Evolutionary conservation across 1,284 basidiomycete species (phyloP), one percentile per base, ranked within the genome.

Genomic region (Pseudozyma thailandica): DNA sequence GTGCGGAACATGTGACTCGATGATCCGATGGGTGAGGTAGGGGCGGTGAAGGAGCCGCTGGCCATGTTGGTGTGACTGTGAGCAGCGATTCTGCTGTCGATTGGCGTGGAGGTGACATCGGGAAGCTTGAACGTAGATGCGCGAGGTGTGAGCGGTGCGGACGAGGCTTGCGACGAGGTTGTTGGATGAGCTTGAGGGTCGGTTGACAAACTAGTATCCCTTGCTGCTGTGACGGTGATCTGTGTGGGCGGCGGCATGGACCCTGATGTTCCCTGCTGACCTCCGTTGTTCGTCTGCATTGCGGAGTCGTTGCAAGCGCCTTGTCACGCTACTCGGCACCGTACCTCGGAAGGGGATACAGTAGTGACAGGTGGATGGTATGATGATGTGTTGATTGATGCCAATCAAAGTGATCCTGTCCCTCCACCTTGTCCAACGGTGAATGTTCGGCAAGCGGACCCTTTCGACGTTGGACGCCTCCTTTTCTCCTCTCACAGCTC

Each of bases 1-100:
- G 66, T 56, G 30, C 66, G 59, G 13, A 63, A 50, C 60, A 71
- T 64, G 25, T 61, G 18, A 20, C 25, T 57, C 1, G 61, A 25
- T 2, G 44, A 18, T 0, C 33, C 33, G 5, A 31, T 54, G 0
- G 68, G 61, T 13, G 68, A 65, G 4, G 68, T 49, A 1, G 68
- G 57, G 2, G 61, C 68, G 6, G 57, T 65, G 18, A 41, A 48
- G 10, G 66, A 63, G 13, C 66, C 66, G 37, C 50, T 52, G 9
- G 41, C 31, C 16, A 37, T 25, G 20, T 23, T 23, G 33, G 43
- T 21, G 8, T 30, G 35, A 15, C 0, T 30, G 1, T 37, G 20
- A 26, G 8, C 21, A 21, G 18, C 6, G 46, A 43, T 28, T 2
- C 38, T 23, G 16, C 21, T 16, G 50, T 45, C 31, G 35, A 44